Percentiles rank a stretch among this genome's conserved stretches.
phyloP scores from a whole-genome alignment of 257 asterid species.

The Forsythia suspensa region DNA sequence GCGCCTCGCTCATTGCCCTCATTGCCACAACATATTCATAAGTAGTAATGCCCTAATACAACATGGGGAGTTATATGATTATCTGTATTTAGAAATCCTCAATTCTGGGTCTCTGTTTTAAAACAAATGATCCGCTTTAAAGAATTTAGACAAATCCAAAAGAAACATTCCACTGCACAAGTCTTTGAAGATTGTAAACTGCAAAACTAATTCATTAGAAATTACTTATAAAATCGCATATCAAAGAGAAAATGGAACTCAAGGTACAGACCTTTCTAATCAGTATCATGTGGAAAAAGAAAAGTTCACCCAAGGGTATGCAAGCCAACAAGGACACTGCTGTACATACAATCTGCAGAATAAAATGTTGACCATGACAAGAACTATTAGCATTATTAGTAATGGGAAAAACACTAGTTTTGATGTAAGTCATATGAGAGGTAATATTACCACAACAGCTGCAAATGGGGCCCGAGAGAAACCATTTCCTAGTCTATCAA shows the following conservation, averaged over 20 bases:
- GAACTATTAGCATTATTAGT: background rate
- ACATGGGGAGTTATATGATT: conserved; percentile 11
- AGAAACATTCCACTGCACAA: background rate
- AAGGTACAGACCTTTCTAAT: conserved; percentile 66
- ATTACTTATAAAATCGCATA: background rate
- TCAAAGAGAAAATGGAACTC: conserved; percentile 13
- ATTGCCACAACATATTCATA: conserved; percentile 96
- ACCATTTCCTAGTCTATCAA: conserved; percentile 92
- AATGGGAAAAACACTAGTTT: conserved; percentile 16
- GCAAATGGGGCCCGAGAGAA: conserved; percentile 97
- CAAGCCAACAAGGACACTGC: conserved; percentile 88
- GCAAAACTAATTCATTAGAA: background rate
- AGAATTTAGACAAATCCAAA: background rate
- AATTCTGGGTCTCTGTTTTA: background rate
- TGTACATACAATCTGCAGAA: conserved; percentile 84
- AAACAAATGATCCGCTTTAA: background rate
- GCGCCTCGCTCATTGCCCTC: conserved; percentile 98
- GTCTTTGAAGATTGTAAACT: background rate
- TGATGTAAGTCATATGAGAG: conserved; percentile 6
- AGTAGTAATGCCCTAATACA: conserved; percentile 84
- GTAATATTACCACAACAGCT: conserved; percentile 83
- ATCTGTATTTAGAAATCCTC: background rate
- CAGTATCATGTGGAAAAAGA: conserved; percentile 96
- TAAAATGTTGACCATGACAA: conserved; percentile 13
- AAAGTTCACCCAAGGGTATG: conserved; percentile 94